Base-by-base conservation (phyloP, 2,329 filamentous ascomycete species). In the Dactylellina sp. region DNA sequence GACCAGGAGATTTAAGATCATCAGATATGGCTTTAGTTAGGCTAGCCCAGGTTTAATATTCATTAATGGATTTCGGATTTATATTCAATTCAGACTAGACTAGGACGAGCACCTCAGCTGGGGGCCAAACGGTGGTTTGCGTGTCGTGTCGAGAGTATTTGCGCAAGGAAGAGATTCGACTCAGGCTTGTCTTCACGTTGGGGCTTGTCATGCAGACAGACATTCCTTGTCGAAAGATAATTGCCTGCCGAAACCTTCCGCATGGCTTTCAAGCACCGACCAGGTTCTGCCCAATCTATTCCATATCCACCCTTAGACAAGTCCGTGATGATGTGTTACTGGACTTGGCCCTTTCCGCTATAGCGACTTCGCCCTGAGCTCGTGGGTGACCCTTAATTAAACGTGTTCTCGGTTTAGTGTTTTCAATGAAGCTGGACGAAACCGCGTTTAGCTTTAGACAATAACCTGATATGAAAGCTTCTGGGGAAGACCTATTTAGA, bases 221-320 rank as follows among this genome's bases (percentile, higher is more conserved):
- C 28, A 60, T 57, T 24, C 66, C 66, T 55, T 71, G 66, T 71
- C 59, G 40, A 57, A 52, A 63, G 57, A 50, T 39, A 57, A 63
- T 71, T 64, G 66, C 66, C 59, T 71, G 66, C 66, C 57, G 66
- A 71, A 71, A 63, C 50, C 52, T 71, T 71, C 66, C 57, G 66
- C 66, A 71, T 62, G 66, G 57, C 55, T 62, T 32, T 53, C 50
- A 46, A 62, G 66, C 66, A 71, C 59, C 47, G 16, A 63, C 66
- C 59, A 57, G 57, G 59, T 63, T 63, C 50, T 37, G 37, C 49
- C 66, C 59, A 63, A 71, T 71, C 66, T 63, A 71, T 56, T 59
- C 59, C 50, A 59, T 42, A 71, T 64, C 59, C 55, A 59, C 66
- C 66, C 32, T 47, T 46, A 44, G 59, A 63, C 20, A 46, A 46